Conservation (phyloP, 306 rosid genomes). For the Fagus crenata region DNA sequence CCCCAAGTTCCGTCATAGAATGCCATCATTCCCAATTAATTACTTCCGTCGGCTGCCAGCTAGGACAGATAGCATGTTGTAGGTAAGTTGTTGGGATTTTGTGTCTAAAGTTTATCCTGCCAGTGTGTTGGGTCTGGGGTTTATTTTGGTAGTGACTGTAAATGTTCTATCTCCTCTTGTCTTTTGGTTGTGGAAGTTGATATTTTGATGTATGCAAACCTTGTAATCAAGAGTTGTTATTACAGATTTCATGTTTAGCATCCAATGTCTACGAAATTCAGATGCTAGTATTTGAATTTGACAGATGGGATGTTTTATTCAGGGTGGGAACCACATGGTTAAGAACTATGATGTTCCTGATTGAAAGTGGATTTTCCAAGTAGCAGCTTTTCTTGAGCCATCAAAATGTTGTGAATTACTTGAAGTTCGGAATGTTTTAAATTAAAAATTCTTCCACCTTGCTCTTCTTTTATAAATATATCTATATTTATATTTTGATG, state of each 20-base stretch:
- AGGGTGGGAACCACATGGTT: neutral
- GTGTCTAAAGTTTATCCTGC: slow-evolving; percentile 18
- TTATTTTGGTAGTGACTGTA: slow-evolving; percentile 31
- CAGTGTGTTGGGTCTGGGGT: slow-evolving; percentile 16
- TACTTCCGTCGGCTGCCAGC: slow-evolving; percentile 93
- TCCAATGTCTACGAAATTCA: neutral
- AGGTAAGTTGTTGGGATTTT: neutral
- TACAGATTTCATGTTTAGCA: neutral
- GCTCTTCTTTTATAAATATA: no score
- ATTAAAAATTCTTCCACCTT: no score
- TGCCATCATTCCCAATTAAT: slow-evolving; percentile 60
- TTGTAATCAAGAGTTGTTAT: neutral
- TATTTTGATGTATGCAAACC: neutral
- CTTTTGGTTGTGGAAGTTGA: neutral
- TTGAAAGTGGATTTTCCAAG: no score
- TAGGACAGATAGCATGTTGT: slow-evolving; percentile 75
- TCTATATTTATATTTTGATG: no score
- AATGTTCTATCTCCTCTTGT: slow-evolving; percentile 23
- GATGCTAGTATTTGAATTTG: neutral
- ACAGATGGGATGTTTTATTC: neutral
- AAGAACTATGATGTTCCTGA: neutral
- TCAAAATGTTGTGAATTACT: no score
- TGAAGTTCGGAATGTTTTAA: no score
- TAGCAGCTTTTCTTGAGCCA: no score
- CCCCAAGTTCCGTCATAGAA: slow-evolving; percentile 69